Base-by-base conservation (phyloP, 345 rosid genomes). In the Eucalyptus sideroxylon region DNA sequence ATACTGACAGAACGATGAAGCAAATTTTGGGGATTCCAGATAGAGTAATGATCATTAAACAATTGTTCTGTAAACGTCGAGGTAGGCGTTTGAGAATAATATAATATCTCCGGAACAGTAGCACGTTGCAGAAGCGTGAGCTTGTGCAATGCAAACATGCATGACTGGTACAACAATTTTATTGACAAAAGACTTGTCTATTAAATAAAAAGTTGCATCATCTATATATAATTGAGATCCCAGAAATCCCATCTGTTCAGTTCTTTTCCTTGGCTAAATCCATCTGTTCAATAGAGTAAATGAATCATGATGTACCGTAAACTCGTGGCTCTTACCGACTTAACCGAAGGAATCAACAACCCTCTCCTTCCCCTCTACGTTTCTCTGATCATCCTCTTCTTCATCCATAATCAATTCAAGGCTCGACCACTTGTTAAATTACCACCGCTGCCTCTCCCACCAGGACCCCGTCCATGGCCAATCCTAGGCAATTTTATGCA, bases 381-480 rank as follows among this genome's bases (percentile, higher is more conserved):
- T 89, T 88, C 90, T 26, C 77, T 89, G 44, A 85, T 87, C 89
- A 40, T 90, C 13, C 50, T 87, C 55, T 86, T 88, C 55, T 88
- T 92, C 82, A 65, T 91, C 72, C 87, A 86, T 16, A 90, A 89
- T 34, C 90, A 56, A 86, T 88, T 90, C 13, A 90, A 86, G 77
- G 49, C 88, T 49, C 53, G 69, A 49, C 51, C 82, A 30, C 34
- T 72, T 3, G 26, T 82, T 47, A 88, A 88, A 44, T 55, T 19
- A 19, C 83, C 85, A 13, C 10, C 26, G 2, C 89, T 88, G 44
- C 90, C 92, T 40, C 77, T 90, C 26, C 94, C 94, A 69, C 92
- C 94, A 30, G 94, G 94, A 34, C 92, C 94, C 53, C 86, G 27
- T 88, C 82, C 90, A 77, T 91, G 93, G 91, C 92, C 93, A 37